Percentiles rank a stretch among this genome's conserved stretches.
These are phyloP conservation scores for Eimeria brunetti DNA, from an alignment of 169 alveolate genomes.

Conservation along the genomic window DNA sequence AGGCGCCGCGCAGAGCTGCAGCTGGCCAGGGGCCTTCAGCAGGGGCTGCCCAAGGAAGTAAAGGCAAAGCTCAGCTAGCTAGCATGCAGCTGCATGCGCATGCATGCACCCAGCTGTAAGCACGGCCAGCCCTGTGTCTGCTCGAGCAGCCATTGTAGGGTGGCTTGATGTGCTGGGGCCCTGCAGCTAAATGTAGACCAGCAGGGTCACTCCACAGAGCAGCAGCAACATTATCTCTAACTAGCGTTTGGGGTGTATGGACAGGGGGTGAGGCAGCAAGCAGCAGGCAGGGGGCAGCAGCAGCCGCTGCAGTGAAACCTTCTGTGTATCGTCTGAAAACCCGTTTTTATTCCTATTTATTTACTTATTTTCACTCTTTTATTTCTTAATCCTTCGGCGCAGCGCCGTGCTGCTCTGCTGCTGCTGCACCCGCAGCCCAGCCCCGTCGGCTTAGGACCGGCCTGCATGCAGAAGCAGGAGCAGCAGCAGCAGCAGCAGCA, in stretches of 20 bases:
- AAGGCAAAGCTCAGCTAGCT: background rate
- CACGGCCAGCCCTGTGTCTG: background rate
- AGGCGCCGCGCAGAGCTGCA: background rate
- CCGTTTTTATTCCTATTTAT: background rate
- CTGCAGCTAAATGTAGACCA: background rate
- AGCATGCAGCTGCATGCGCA: conserved; percentile 14
- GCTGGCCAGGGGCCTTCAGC: background rate
- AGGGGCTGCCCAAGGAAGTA: background rate
- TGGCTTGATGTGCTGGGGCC: background rate
- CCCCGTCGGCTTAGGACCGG: background rate
- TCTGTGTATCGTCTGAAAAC: background rate
- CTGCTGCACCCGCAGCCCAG: conserved; percentile 56
- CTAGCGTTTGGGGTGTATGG: background rate
- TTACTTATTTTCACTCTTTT: background rate
- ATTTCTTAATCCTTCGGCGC: background rate
- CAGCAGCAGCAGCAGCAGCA: too few species aligned
- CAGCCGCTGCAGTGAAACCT: background rate
- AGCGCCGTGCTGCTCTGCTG: background rate
- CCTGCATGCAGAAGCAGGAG: background rate
- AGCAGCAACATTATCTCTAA: conserved; percentile 26
- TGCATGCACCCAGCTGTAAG: background rate
- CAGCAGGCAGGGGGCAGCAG: background rate
- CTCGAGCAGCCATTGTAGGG: background rate
- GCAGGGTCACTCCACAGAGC: conserved; percentile 22
- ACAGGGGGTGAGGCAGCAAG: too few species aligned